Base-by-base conservation (phyloP, 2,329 filamentous ascomycete genomes). In the Didymosphaeria variabile region DNA sequence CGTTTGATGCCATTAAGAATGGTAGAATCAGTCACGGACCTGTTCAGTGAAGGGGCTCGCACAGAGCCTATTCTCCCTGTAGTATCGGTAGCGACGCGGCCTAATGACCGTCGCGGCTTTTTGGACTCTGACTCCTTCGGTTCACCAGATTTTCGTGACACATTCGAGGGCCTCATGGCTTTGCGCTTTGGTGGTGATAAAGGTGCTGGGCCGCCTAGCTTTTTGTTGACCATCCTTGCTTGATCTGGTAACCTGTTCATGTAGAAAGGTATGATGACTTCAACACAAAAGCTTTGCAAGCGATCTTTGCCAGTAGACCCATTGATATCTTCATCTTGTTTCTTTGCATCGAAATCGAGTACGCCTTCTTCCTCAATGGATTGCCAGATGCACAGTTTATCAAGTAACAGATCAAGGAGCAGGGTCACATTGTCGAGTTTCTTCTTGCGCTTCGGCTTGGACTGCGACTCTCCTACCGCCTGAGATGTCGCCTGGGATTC, bases 211-310 rank as follows among this genome's bases (percentile, higher is more conserved):
- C 91, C 91, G 17, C 92, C 91, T 5, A 94, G 83, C 74, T 93
- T 93, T 65, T 87, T 88, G 75, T 90, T 93, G 61, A 94, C 88
- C 5, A 84, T 82, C 50, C 88, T 85, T 69, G 91, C 92, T 15
- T 89, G 81, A 38, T 90, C 86, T 1, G 91, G 91, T n/a, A 94
- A 81, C 36, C 91, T 88, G 15, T 91, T 87, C 36, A 90, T 89
- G 73, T 93, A 95, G 87, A 94, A 94, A 36, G 92, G 91, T 47
- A 93, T 81, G 67, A 95, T 88, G 44, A 95, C 90, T 72, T 95
- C 91, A 17, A 91, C 83, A 71, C 91, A 94, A 72, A 94, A 95
- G 73, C 91, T 89, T 64, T 86, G 87, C 7, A 94, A 80, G 7
- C 90, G 87, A 71, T 94, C 91, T 80, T 59, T 80, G 61, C 69